Percentiles rank a stretch among this genome's conserved stretches.
Evolutionary conservation across 2,329 filamentous ascomycete species (phyloP).

Genomic region (Talaromyces islandicus): DNA sequence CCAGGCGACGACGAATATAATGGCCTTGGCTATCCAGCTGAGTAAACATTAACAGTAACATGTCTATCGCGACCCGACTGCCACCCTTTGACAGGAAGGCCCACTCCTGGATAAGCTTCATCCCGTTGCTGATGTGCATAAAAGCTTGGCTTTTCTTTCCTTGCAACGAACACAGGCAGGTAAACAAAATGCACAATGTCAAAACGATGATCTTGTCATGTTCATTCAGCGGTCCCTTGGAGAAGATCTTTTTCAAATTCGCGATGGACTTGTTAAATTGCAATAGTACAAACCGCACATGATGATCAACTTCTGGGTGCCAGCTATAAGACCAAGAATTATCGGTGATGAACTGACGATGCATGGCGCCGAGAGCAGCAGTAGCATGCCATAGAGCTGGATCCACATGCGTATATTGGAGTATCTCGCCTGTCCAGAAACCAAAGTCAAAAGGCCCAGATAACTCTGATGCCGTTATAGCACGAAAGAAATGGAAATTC

Average conservation of each 20-base stretch:
- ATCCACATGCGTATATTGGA: not conserved
- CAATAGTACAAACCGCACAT: not conserved
- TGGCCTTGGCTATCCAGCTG: not conserved
- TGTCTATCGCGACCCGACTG: not conserved
- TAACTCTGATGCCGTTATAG: not conserved
- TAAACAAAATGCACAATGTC: not conserved
- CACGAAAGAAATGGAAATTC: not conserved
- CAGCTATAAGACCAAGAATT: not conserved
- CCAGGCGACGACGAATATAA: not conserved
- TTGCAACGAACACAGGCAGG: not conserved
- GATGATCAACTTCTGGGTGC: not conserved
- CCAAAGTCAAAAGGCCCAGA: not conserved
- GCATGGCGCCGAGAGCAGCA: not conserved
- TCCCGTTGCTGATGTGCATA: not conserved
- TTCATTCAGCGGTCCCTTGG: not conserved
- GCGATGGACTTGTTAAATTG: not conserved
- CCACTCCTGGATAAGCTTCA: slow-evolving; percentile 1
- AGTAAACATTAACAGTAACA: not conserved
- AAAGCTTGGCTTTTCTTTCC: not conserved
- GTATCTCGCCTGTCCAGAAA: not conserved
- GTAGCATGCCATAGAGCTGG: not conserved
- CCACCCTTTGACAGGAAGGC: not conserved
- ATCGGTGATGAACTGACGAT: not conserved
- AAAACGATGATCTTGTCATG: not conserved
- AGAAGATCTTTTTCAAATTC: not conserved